A percentile compares a stretch with the other conserved stretches of the same genome.
These are phyloP conservation scores for Pseudomonodictys pantanalensis DNA, from an alignment of 495 filamentous ascomycete genomes.

Conservation along the genomic window DNA sequence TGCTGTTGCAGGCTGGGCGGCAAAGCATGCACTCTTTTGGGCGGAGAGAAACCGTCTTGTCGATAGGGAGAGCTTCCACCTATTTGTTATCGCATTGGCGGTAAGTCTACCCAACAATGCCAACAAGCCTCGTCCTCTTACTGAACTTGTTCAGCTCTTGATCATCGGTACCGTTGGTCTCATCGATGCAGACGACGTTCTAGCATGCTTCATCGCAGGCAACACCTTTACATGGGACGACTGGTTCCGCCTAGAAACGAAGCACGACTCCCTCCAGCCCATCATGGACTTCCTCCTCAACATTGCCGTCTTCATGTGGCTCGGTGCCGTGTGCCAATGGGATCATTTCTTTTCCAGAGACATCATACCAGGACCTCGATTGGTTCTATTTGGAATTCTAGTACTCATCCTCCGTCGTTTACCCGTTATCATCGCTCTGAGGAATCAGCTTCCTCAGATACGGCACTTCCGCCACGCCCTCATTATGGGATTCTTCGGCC, in stretches of 20 bases:
- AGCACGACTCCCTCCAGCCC: conserved; percentile 85
- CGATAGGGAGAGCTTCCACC: conserved; percentile 85
- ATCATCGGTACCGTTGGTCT: conserved; percentile 83
- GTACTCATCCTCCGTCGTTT: conserved; percentile 77
- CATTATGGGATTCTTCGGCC: conserved; percentile 91
- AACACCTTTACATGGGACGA: conserved; percentile 90
- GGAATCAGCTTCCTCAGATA: conserved; percentile 76
- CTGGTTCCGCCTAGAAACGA: conserved; percentile 86
- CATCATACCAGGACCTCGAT: conserved; percentile 71
- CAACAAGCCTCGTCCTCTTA: neutral
- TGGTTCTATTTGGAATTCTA: conserved; percentile 75
- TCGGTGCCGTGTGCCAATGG: conserved; percentile 78
- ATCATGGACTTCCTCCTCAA: conserved; percentile 89
- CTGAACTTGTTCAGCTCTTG: conserved; percentile 52
- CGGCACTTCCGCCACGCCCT: conserved; percentile 67
- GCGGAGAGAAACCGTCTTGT: conserved; percentile 79
- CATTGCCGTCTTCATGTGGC: conserved; percentile 86
- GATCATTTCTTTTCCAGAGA: conserved; percentile 60
- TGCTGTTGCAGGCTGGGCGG: conserved; percentile 70
- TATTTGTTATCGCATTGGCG: conserved; percentile 80
- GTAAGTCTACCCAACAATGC: conserved; percentile 45
- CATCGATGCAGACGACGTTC: conserved; percentile 89
- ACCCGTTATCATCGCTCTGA: conserved; percentile 69
- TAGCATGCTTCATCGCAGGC: conserved; percentile 91
- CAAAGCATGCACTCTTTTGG: conserved; percentile 77